These are phyloP conservation scores for Brassica rapa DNA, from an alignment of 345 rosid species.

Conservation along the genomic window DNA sequence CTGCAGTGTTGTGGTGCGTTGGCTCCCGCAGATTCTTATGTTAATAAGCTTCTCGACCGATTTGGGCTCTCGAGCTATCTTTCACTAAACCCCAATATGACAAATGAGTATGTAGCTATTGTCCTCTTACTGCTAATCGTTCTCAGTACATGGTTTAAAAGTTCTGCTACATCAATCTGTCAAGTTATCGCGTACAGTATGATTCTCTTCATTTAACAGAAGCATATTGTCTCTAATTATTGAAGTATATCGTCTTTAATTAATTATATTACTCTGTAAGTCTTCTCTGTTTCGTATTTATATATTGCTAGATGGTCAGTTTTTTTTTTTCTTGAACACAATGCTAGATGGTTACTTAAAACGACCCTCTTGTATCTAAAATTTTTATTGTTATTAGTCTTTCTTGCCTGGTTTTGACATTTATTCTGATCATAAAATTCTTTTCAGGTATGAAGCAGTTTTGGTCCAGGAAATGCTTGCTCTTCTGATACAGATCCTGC, in stretches of 20 bases:
- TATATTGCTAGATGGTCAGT: slow-evolving; percentile 17
- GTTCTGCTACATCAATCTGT: slow-evolving; percentile 22
- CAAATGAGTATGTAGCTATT: slow-evolving; percentile 61
- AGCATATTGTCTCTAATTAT: neutral
- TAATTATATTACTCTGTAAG: neutral
- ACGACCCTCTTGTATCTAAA: slow-evolving; percentile 14
- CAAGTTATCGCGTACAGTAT: slow-evolving; percentile 21
- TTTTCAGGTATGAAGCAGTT: slow-evolving; percentile 80
- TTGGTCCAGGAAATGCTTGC: slow-evolving; percentile 87
- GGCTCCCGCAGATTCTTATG: slow-evolving; percentile 85
- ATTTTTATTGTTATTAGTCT: neutral
- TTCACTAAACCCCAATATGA: slow-evolving; percentile 51
- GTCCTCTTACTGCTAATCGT: neutral
- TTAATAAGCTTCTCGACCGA: slow-evolving; percentile 69
- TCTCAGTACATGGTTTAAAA: slow-evolving; percentile 9
- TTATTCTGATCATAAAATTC: slow-evolving; percentile 16
- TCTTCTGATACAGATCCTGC: slow-evolving; percentile 79
- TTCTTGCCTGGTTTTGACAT: slow-evolving; percentile 17
- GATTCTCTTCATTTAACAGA: slow-evolving; percentile 6
- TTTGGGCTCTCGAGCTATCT: slow-evolving; percentile 77
- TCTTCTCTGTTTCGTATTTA: neutral
- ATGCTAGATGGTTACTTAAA: slow-evolving; percentile 16
- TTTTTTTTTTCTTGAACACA: too few species aligned
- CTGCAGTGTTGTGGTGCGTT: slow-evolving; percentile 96
- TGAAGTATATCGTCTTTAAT: neutral